phyloP scores from a whole-genome alignment of 140 eudicot species.

The Flaveria floridana region DNA sequence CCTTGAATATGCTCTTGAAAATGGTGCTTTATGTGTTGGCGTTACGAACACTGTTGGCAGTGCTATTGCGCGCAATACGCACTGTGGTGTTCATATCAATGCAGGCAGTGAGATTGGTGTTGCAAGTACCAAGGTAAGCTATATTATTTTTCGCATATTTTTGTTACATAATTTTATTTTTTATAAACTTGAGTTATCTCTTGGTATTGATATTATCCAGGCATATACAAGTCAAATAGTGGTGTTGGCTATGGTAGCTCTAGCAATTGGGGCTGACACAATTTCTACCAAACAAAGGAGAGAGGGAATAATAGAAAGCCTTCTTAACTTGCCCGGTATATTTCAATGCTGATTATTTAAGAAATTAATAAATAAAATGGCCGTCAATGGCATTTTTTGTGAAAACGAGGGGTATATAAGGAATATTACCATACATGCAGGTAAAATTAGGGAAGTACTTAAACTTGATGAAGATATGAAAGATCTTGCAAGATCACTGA shows the following conservation, averaged over 20 bases:
- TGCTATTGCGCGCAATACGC: slow-evolving; percentile 88
- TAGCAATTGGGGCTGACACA: slow-evolving; percentile 81
- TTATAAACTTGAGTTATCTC: background rate
- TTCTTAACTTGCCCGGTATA: slow-evolving; percentile 74
- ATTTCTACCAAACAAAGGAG: slow-evolving; percentile 74
- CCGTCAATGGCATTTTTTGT: background rate
- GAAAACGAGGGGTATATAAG: background rate
- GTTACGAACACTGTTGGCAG: slow-evolving; percentile 95
- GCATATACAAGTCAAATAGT: slow-evolving; percentile 97
- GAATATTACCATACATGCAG: slow-evolving; percentile 29
- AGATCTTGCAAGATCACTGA: slow-evolving; percentile 70
- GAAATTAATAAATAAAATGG: background rate
- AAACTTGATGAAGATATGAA: slow-evolving; percentile 84
- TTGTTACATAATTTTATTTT: too few species aligned
- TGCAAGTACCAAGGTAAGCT: slow-evolving; percentile 86
- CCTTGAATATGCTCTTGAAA: slow-evolving; percentile 74
- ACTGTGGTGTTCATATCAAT: slow-evolving; percentile 91
- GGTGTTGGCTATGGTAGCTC: slow-evolving; percentile 93
- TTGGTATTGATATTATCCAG: slow-evolving; percentile 35
- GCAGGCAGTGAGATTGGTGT: slow-evolving; percentile 98
- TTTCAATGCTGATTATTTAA: background rate
- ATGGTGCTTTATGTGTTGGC: slow-evolving; percentile 96
- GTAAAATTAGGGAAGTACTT: slow-evolving; percentile 66
- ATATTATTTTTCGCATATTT: background rate
- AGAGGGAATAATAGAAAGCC: slow-evolving; percentile 74